Base-by-base conservation (phyloP, 1,139 yeast species). In the Kurtzmaniella natalensis region DNA sequence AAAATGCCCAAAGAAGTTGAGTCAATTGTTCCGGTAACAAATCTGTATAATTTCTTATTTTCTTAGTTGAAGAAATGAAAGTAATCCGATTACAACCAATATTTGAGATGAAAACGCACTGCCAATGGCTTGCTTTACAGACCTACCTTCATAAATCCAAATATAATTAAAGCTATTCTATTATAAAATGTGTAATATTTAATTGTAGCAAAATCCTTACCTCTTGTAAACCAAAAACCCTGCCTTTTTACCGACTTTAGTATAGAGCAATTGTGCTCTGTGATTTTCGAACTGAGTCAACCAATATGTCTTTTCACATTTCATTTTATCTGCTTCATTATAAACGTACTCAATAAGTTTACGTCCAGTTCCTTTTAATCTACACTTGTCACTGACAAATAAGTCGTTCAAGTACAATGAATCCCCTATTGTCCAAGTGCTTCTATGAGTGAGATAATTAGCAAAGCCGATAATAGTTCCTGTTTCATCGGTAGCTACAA, bases 181-280 rank as follows among this genome's bases (percentile, higher is more conserved):
- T n/a, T n/a, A n/a, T n/a, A n/a, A n/a, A n/a, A n/a, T n/a, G n/a
- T n/a, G n/a, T n/a, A n/a, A n/a, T n/a, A n/a, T n/a, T n/a, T n/a
- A n/a, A n/a, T n/a, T n/a, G n/a, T n/a, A n/a, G n/a, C n/a, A n/a
- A n/a, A n/a, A n/a, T n/a, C n/a, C n/a, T n/a, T n/a, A n/a, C n/a
- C 57, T 44, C 32, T 44, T 46, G 46, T 72, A 72, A 25, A 53
- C 44, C 38, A 71, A 57, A 37, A 69, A 64, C 3, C 74, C 78
- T 22, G 61, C 57, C 38, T 65, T 63, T 22, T 50, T 53, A 10
- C 77, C 81, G 15, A 76, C 72, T 44, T 71, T 76, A 13, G 74
- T 67, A 47, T 76, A 76, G 45, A 76, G 59, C 47, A 76, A 47
- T 47, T 76, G 81, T 3, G 82, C 82, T 23, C 80, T 53, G 47